Evolutionary conservation across 306 rosid genomes (phyloP).

Genomic region (Elaeagnus macrophylla): DNA sequence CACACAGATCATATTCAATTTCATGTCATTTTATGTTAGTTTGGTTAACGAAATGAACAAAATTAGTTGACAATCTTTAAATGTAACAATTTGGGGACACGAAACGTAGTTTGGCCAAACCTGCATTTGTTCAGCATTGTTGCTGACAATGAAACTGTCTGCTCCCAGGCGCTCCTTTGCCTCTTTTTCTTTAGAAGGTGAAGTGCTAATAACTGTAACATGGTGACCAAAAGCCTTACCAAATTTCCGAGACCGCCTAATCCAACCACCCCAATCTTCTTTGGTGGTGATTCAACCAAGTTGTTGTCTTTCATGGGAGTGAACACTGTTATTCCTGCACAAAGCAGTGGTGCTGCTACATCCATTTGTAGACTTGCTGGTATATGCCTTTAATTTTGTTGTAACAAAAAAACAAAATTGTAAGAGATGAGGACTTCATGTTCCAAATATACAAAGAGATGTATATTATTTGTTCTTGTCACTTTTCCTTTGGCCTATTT

Average conservation of each 20-base stretch:
- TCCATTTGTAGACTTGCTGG: neutral
- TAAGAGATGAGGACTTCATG: too few species aligned
- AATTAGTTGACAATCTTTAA: neutral
- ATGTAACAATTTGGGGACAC: too few species aligned
- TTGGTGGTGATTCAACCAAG: neutral
- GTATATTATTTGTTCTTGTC: too few species aligned
- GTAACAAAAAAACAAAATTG: too few species aligned
- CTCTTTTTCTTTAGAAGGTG: neutral
- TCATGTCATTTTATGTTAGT: neutral
- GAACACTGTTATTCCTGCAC: conserved; percentile 9
- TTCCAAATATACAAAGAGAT: too few species aligned
- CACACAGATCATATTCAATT: neutral
- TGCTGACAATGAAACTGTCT: conserved; percentile 4
- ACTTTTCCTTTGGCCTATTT: too few species aligned
- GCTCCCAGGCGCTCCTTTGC: conserved; percentile 1
- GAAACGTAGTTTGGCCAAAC: neutral
- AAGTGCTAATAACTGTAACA: conserved; percentile 1
- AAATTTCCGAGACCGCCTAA: conserved; percentile 1
- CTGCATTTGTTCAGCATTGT: conserved; percentile 8
- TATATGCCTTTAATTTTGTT: neutral
- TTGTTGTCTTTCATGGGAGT: conserved; percentile 6
- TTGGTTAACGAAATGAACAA: too few species aligned
- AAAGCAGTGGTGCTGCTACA: neutral
- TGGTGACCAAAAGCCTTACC: conserved; percentile 5
- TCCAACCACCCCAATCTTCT: conserved; percentile 2